Base-by-base conservation (phyloP, 129 eudicot genomes). In the Escallonia rubra region DNA sequence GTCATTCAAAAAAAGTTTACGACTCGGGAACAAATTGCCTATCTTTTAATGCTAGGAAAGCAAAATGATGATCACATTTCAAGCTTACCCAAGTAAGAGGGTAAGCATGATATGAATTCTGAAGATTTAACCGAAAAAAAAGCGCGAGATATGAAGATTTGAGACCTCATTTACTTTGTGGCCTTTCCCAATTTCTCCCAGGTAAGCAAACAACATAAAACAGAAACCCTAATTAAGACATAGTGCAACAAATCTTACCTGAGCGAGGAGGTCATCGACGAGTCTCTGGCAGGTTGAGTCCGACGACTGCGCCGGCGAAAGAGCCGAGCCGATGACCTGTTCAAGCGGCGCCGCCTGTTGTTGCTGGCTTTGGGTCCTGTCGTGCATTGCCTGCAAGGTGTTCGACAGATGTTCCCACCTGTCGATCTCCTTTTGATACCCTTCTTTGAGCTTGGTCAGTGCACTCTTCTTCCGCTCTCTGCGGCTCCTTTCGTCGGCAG, bases 391-490 rank as follows among this genome's bases (percentile, higher is more conserved):
- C 72, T 66, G 47, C 66, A 88, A 86, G 76, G 80, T 80, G 87
- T 83, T 92, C 68, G 95, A 83, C 66, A 92, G 72, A 75, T 47
- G 82, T 73, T 83, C 96, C 98, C 98, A 92, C 43, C 66, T 88
- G 42, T 6, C 57, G 50, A 86, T 81, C 68, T 92, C 98, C 15
- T 72, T 76, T 42, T 70, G 60, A 52, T 88, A 83, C 78, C 64
- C 86, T 2, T 75, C 68, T 66, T 70, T 92, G 50, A 92, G 80
- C 66, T 80, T 78, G 7, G 74, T 7, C 6, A 92, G 81, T 2
- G 74, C 78, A 16, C 43, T 71, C 39, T 79, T 79, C 82, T 74
- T 84, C 68, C 95, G 51, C 38, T 67, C 76, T 15, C 80, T 73
- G 14, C 79, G 77, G 8, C 61, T 67, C 66, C 65, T 82, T 6